phyloP scores from a whole-genome alignment of 2,329 filamentous ascomycete genomes.

The Bipolaris cookei region DNA sequence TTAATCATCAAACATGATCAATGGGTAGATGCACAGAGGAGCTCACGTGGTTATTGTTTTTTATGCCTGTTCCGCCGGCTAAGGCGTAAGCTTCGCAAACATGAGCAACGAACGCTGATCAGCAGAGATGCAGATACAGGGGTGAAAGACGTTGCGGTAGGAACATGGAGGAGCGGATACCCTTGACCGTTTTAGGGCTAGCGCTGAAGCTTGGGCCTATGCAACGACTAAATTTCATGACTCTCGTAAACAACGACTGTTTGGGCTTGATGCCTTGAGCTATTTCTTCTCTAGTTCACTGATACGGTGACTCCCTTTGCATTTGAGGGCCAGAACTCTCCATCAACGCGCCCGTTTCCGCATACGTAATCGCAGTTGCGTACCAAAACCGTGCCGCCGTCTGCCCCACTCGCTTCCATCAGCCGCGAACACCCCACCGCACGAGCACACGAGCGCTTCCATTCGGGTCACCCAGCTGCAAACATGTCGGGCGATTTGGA shows the following conservation, averaged over 20 bases:
- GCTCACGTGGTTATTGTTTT: neutral
- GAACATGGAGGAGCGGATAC: conserved; percentile 21
- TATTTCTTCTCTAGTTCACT: conserved; percentile 22
- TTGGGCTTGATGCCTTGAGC: conserved; percentile 26
- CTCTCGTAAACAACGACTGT: conserved; percentile 35
- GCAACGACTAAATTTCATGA: conserved; percentile 32
- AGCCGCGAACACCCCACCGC: conserved; percentile 27
- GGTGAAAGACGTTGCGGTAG: conserved; percentile 16
- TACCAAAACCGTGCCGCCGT: conserved; percentile 8
- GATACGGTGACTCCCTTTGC: neutral
- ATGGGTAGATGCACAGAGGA: neutral
- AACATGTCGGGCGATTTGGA: conserved; percentile 54
- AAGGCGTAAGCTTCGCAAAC: neutral
- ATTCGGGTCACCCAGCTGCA: conserved; percentile 10
- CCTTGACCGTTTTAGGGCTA: conserved; percentile 18
- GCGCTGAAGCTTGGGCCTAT: conserved; percentile 16
- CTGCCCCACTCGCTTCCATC: conserved; percentile 28
- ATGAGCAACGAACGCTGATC: conserved; percentile 10
- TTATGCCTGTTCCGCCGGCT: neutral
- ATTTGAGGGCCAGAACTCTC: neutral
- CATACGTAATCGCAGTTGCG: conserved; percentile 4
- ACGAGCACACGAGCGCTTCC: conserved; percentile 42
- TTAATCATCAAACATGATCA: neutral
- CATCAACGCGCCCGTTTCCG: conserved; percentile 6
- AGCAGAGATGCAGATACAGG: conserved; percentile 18